Evolutionary conservation across 495 filamentous ascomycete genomes (phyloP), one percentile per base, ranked within the genome.

Genomic region (Hypomontagnella submonticulosa): DNA sequence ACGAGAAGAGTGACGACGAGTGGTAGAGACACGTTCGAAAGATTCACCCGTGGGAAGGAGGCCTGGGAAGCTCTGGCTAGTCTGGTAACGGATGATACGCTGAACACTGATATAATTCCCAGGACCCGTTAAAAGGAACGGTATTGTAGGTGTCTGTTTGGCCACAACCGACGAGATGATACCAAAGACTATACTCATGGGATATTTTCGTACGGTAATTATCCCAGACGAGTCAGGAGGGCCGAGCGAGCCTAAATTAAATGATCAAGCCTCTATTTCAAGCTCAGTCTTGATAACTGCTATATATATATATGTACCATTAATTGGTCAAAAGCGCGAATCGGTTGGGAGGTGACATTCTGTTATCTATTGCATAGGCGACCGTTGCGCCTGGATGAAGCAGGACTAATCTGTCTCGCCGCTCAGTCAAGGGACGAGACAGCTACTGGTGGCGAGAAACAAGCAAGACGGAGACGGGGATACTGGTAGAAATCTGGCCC

Each of bases 1-100:
- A 93, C 70, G 90, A 93, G 72, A 87, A 89, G 74, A 88, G 92
- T 68, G 85, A 89, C 53, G 90, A 93, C 67, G 90, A 92, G 76
- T 92, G 89, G 89, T 87, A 81, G 70, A 73, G 49, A 61, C 69
- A 53, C 54, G 37, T 43, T 51, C 59, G 42, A 49, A 49, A 49
- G 23, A 53, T 51, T 57, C 58, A 30, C 19, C 34, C 3, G 18
- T 37, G 48, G 20, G 13, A 55, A 0, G 20, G 30, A 30, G 18
- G 43, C 44, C 9, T 27, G 2, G 6, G 23, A 18, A 20, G 19
- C 18, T 13, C 16, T 33, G 51, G 46, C 12, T 50, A 40, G 40
- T 4, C 41, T 2, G n/a, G 23, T 49, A 34, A 48, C 36, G 33
- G 44, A n/a, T 43, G 16, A 38, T 51, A 63, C 6, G 20, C 18